Percentiles rank a stretch among this genome's conserved stretches.
Conservation (phyloP, 768 basidiomycete species). For the Kockovaella imperatae region DNA sequence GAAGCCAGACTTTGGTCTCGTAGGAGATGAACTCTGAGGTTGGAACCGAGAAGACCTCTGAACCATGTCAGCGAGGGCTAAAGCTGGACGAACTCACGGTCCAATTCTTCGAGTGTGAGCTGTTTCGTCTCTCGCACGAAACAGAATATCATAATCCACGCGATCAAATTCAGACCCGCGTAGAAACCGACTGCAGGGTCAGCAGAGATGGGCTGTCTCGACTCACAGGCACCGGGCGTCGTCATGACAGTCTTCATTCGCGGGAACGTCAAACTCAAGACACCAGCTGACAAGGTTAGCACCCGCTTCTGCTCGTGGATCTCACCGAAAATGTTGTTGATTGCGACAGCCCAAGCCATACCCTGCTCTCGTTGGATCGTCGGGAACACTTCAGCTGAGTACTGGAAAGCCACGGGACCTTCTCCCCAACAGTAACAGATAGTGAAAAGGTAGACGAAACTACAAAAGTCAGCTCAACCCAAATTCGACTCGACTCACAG, state of each 20-base stretch:
- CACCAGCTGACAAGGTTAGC: constrained; percentile 24
- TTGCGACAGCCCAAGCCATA: constrained; percentile 63
- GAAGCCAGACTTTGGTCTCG: constrained; percentile 24
- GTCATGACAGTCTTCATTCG: constrained; percentile 58
- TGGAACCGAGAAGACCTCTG: constrained; percentile 35
- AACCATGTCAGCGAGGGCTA: neutral
- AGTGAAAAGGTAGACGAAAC: constrained; percentile 40
- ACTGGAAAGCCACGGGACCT: constrained; percentile 74
- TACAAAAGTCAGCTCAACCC: neutral
- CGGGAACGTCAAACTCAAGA: constrained; percentile 52
- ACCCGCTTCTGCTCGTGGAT: neutral
- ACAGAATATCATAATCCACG: constrained; percentile 25
- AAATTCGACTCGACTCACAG: constrained; percentile 5
- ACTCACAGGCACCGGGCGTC: constrained; percentile 62
- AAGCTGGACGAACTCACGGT: constrained; percentile 9
- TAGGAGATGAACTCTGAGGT: constrained; percentile 24
- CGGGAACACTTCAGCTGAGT: constrained; percentile 88
- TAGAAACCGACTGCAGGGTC: constrained; percentile 24
- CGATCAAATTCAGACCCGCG: constrained; percentile 41
- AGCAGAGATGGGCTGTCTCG: constrained; percentile 39
- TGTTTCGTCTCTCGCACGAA: constrained; percentile 23
- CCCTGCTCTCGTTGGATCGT: constrained; percentile 72
- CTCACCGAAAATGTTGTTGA: constrained; percentile 25
- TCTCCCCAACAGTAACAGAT: constrained; percentile 48
- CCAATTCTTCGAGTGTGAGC: constrained; percentile 26